These are phyloP conservation scores for Aspergillus spinulosporus DNA, from an alignment of 2,329 filamentous ascomycete species.

Conservation along the genomic window DNA sequence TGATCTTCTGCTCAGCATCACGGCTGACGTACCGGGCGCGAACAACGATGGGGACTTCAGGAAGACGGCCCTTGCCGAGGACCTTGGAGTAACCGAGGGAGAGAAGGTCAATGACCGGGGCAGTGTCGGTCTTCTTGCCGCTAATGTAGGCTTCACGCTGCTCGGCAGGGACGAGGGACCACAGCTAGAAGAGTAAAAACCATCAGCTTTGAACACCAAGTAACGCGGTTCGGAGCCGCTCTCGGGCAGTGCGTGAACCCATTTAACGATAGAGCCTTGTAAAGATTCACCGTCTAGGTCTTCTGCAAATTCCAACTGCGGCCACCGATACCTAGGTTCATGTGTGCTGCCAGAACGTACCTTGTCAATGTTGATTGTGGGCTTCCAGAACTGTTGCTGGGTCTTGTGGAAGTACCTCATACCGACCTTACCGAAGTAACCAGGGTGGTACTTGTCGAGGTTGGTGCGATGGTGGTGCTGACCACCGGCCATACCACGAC, in stretches of 20 bases:
- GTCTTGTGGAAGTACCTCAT: conserved; percentile 98
- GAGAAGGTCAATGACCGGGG: conserved; percentile 96
- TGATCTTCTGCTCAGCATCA: conserved; percentile 98
- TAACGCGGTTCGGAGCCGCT: conserved; percentile 1
- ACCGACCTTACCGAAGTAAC: conserved; percentile 99
- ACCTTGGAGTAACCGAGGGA: conserved; percentile 98
- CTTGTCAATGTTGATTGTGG: conserved; percentile 98
- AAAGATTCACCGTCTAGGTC: neutral
- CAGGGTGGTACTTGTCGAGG: conserved; percentile 90
- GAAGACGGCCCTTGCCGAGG: conserved; percentile 95
- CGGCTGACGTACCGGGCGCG: conserved; percentile 93
- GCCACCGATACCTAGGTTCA: too few relatives aligned
- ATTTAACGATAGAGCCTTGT: neutral
- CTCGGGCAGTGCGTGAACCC: neutral
- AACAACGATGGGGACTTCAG: conserved; percentile 89
- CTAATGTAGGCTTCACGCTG: conserved; percentile 88
- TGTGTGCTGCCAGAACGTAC: conserved; percentile 52
- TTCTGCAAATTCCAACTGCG: too few relatives aligned
- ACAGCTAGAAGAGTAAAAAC: conserved; percentile 62
- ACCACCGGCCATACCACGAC: conserved; percentile 90
- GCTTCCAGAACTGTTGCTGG: conserved; percentile 97
- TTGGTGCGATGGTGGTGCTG: conserved; percentile 98
- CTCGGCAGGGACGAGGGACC: conserved; percentile 90
- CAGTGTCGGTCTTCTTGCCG: conserved; percentile 80
- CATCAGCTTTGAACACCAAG: conserved; percentile 19